Percentiles rank a stretch among this genome's conserved stretches.
Evolutionary conservation across 257 asterid genomes (phyloP).

Genomic region (Solanum peruvianum): DNA sequence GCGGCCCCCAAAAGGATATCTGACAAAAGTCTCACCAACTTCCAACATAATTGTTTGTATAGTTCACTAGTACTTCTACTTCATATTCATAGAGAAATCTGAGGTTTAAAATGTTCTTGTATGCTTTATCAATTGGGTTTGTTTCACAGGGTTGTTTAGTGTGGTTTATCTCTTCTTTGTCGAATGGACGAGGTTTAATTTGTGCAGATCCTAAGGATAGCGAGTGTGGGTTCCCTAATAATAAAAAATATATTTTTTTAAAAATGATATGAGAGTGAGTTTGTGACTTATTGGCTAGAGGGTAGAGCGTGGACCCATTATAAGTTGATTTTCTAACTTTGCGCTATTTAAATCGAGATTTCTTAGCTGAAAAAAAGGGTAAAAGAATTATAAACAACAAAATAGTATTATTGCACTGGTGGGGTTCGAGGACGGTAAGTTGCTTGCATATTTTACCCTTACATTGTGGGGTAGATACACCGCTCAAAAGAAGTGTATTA

Average conservation of each 20-base stretch:
- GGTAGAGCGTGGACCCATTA: neutral
- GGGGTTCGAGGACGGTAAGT: neutral
- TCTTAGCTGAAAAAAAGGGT: neutral
- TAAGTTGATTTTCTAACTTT: neutral
- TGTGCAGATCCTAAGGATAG: neutral
- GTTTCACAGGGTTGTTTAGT: neutral
- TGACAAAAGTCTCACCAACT: neutral
- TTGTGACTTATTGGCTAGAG: neutral
- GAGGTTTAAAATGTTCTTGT: neutral
- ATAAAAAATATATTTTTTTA: too few relatives aligned
- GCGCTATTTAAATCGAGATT: neutral
- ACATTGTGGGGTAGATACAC: neutral
- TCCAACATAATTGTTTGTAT: neutral
- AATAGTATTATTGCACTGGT: neutral
- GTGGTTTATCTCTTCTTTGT: neutral
- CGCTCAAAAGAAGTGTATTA: neutral
- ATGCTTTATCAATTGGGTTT: too few relatives aligned
- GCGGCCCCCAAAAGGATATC: neutral
- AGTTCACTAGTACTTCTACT: too few relatives aligned
- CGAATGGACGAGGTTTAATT: neutral
- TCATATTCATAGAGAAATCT: neutral
- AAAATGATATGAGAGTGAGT: neutral
- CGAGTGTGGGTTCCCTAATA: neutral
- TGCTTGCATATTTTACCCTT: neutral
- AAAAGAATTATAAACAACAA: too few relatives aligned